Evolutionary conservation across 176 grass and related monocot genomes (phyloP), one percentile per base, ranked within the genome.

Genomic region (Eragrostis curvula): DNA sequence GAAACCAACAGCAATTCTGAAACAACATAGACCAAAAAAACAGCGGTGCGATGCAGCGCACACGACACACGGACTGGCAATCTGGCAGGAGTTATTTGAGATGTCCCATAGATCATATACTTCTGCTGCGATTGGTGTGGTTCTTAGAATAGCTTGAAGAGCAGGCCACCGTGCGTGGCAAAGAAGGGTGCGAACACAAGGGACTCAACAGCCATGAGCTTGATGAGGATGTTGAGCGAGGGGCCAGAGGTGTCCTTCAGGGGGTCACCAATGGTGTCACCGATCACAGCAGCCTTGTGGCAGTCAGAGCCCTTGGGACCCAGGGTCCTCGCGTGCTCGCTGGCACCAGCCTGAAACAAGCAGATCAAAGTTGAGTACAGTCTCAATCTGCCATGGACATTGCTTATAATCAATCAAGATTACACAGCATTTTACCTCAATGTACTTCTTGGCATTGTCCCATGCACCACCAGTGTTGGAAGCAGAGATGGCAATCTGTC

Each of bases 401-500:
- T 24, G 56, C 10, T 30, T 18, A 32, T 11, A 7, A 24, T 48
- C 66, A 60, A 68, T 36, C 12, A 67, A 24, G 59, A 30, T 12
- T 66, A 57, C 46, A 23, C 43, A 51, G 40, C 20, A 44, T 41
- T 55, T 90, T 83, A 97, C 94, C 94, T 97, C 94, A 47, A 97
- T 97, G 79, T 97, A 97, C 73, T 97, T 97, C 91, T 97, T 97
- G 60, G 94, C 94, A 27, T 97, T 93, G 69, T 97, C 91, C 91
- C 94, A 97, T 56, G 94, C 94, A 69, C 94, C 94, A 77, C 94
- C 94, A 10, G 94, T 93, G 86, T 97, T 97, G 64, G 94, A 97
- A 77, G 94, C 91, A 70, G 94, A 97, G 53, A 97, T 91, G 71
- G 94, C 94, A 72, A 97, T 89, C 94, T 93, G 86, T 48, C 28